Conservation (phyloP, 768 basidiomycete genomes). For the Russula earlei region DNA sequence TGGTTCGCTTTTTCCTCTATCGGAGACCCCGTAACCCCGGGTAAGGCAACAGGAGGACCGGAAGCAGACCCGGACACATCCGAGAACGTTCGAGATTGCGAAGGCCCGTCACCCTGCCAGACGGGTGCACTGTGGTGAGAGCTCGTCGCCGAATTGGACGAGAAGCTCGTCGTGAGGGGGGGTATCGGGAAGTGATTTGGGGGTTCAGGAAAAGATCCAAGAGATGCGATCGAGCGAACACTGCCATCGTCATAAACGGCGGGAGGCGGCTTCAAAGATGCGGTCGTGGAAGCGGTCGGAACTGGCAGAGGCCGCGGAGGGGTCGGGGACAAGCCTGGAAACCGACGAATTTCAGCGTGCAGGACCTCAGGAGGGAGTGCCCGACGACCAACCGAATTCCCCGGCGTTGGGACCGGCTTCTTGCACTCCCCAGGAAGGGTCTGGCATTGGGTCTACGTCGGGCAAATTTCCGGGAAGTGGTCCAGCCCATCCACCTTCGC, state of each 20-base stretch:
- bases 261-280: slow-evolving; percentile 4
- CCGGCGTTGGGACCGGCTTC: background rate
- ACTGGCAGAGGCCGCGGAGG: background rate
- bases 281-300: background rate
- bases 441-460: slow-evolving; percentile 21
- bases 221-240: slow-evolving; percentile 42
- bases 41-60: background rate
- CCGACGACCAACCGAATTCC: background rate
- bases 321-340: background rate
- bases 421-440: background rate
- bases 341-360: background rate
- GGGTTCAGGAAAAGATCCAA: slow-evolving; percentile 66
- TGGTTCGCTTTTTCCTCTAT: background rate
- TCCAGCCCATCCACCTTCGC: slow-evolving; percentile 68
- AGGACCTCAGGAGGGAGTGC: background rate
- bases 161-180: slow-evolving; percentile 24
- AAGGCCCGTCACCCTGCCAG: background rate
- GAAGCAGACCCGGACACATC: slow-evolving; percentile 14
- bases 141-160: slow-evolving; percentile 8
- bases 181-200: slow-evolving; percentile 66
- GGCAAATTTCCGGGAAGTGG: slow-evolving; percentile 37
- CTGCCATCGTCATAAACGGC: slow-evolving; percentile 18
- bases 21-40: slow-evolving; percentile 12
- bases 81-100: slow-evolving; percentile 7
- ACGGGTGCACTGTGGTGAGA: background rate